A percentile compares a stretch with the other conserved stretches of the same genome.
Evolutionary conservation across 225 moss, liverwort and hornwort genomes (phyloP).

Genomic region (Sphagnum tenellum): DNA sequence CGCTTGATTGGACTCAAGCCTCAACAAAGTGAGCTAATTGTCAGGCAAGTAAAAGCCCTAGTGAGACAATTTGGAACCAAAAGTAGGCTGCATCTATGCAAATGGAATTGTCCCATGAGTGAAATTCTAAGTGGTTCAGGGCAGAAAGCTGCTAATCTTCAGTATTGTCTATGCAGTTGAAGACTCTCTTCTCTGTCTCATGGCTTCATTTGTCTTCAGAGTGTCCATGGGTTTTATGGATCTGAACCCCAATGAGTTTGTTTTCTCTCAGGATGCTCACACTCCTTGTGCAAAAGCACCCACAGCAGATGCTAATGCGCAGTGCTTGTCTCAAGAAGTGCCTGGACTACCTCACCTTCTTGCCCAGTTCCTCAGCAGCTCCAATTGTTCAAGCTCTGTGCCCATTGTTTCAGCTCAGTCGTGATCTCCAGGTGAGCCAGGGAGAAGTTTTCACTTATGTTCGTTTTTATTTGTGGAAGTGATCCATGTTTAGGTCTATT

Average conservation of each 20-base stretch:
- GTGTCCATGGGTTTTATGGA: too few relatives aligned
- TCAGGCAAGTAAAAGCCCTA: constrained; percentile 52
- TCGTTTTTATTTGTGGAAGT: too few relatives aligned
- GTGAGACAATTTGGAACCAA: too few relatives aligned
- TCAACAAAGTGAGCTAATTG: constrained; percentile 74
- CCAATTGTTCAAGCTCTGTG: constrained; percentile 61
- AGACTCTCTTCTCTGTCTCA: too few relatives aligned
- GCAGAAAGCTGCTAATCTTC: too few relatives aligned
- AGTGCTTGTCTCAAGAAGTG: constrained; percentile 72
- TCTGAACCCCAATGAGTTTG: too few relatives aligned
- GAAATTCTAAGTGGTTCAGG: too few relatives aligned
- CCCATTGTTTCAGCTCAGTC: constrained; percentile 80
- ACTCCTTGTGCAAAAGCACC: constrained; percentile 61
- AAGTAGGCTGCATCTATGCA: too few relatives aligned
- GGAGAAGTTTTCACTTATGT: not conserved
- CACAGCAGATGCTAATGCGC: constrained; percentile 70
- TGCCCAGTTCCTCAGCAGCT: constrained; percentile 67
- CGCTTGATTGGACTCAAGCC: constrained; percentile 78
- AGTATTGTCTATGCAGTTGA: too few relatives aligned
- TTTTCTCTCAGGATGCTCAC: constrained; percentile 54
- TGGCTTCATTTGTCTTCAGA: too few relatives aligned
- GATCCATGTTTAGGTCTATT: too few relatives aligned
- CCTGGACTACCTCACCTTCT: constrained; percentile 78
- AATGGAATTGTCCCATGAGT: too few relatives aligned
- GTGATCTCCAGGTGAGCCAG: constrained; percentile 66